phyloP scores from a whole-genome alignment of 108 stramenopile genomes.

The Nitzschia sp. region DNA sequence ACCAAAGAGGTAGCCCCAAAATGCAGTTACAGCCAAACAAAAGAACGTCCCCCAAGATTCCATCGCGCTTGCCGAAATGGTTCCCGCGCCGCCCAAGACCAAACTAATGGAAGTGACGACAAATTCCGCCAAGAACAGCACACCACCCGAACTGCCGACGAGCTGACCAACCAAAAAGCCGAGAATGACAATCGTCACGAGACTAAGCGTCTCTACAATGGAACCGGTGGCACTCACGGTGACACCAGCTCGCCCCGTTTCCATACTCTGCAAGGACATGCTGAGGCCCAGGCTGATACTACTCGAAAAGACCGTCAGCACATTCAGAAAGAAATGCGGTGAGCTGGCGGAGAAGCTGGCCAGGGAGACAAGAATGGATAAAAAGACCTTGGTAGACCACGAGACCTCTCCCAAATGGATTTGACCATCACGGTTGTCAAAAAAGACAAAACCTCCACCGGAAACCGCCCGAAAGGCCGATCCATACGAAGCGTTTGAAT shows the following conservation, averaged over 20 bases:
- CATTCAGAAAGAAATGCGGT: slow-evolving; percentile 69
- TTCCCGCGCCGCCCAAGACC: slow-evolving; percentile 67
- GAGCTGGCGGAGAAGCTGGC: slow-evolving; percentile 53
- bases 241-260: slow-evolving; percentile 38
- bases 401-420: slow-evolving; percentile 24
- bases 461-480: slow-evolving; percentile 37
- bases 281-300: slow-evolving; percentile 52
- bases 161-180: slow-evolving; percentile 66
- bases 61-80: slow-evolving; percentile 56
- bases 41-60: slow-evolving; percentile 72
- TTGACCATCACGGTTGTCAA: slow-evolving; percentile 19
- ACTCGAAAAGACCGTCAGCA: slow-evolving; percentile 58
- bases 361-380: slow-evolving; percentile 44
- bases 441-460: slow-evolving; percentile 38
- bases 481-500: slow-evolving; percentile 6
- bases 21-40: slow-evolving; percentile 56
- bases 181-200: slow-evolving; percentile 24
- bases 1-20: slow-evolving; percentile 67
- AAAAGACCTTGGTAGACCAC: slow-evolving; percentile 34
- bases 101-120: slow-evolving; percentile 64
- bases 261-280: slow-evolving; percentile 68
- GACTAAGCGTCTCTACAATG: slow-evolving; percentile 42
- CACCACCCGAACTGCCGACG: slow-evolving; percentile 72
- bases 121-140: slow-evolving; percentile 72
- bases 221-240: slow-evolving; percentile 32